A percentile compares a stretch with the other conserved stretches of the same genome.
phyloP scores from a whole-genome alignment of 257 asterid species.

The Leonotis leonurus region DNA sequence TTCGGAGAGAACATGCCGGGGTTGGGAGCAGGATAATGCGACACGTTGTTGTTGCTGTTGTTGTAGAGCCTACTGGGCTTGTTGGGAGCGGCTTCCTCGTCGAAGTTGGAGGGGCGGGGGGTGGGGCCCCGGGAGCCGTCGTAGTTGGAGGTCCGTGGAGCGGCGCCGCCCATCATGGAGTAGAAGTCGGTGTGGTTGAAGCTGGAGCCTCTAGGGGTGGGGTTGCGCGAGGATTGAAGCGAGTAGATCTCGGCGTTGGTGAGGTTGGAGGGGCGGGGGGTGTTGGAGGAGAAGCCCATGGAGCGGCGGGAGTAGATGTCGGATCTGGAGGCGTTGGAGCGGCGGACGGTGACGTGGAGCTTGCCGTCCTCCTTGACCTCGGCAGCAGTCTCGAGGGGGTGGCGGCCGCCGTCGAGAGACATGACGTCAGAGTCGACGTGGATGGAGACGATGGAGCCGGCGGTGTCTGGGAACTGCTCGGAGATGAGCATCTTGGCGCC shows the following conservation, averaged over 20 bases:
- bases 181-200: conserved; percentile 75
- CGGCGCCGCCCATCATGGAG: conserved; percentile 70
- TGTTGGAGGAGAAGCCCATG: conserved; percentile 45
- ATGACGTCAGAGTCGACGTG: conserved; percentile 81
- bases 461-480: conserved; percentile 84
- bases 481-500: conserved; percentile 68
- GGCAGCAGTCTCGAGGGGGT: conserved; percentile 68
- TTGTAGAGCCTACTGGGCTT: conserved; percentile 40
- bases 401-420: conserved; percentile 80
- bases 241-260: conserved; percentile 91
- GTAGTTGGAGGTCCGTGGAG: conserved; percentile 49
- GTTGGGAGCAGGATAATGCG: conserved; percentile 64
- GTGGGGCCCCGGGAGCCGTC: conserved; percentile 72
- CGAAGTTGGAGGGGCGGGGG: conserved; percentile 72
- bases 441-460: conserved; percentile 78
- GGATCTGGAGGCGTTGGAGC: conserved; percentile 74
- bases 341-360: conserved; percentile 70
- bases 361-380: conserved; percentile 74
- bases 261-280: conserved; percentile 73
- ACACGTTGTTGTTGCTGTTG: neutral
- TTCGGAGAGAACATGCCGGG: conserved; percentile 79
- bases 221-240: conserved; percentile 70
- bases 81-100: conserved; percentile 52
- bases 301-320: conserved; percentile 69
- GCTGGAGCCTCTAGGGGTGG: conserved; percentile 87